Evolutionary conservation across 2,329 filamentous ascomycete genomes (phyloP), one percentile per base, ranked within the genome.

Genomic region (Arthrobotrys musiformis): DNA sequence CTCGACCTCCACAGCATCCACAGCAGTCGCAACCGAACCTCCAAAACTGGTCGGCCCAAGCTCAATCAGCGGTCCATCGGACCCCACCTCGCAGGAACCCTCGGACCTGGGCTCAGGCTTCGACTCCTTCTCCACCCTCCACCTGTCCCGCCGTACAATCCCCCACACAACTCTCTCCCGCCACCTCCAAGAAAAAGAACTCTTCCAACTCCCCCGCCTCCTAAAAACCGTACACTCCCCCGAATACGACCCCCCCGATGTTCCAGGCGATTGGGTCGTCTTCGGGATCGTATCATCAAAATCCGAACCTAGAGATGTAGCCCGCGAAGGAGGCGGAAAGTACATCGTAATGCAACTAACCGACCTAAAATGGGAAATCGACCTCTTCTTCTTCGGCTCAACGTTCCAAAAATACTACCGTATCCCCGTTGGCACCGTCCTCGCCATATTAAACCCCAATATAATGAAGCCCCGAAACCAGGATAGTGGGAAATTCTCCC

Each of bases 331-430:
- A 8, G 87, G 90, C 66, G 91, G 91, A 60, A 97, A 97, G 83
- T 99, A 96, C 85, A 97, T 99, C 92, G 91, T 94, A 1, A 86
- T 99, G 78, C 92, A 89, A 1, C 86, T 99, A 1, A 93, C 92
- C 0, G 94, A 99, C 83, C 86, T 99, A 9, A 91, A 93, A 81
- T 97, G 90, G 89, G 93, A 97, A 80, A 84, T 99, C 11, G 94
- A 98, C 79, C 87, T 98, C 46, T 98, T 93, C 81, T 88, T 99
- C 13, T 99, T 99, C 84, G 92, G 92, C 81, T 90, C 91, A 0
- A 96, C 93, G 5, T 97, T 98, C 81, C 91, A 92, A 15, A 90
- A 92, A 67, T 99, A 95, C 85, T 98, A 94, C 91, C 97, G 97
- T 82, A 86, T 98, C n/a, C 90, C 90, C 0, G 89, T 93, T 1